Evolutionary conservation across 306 rosid genomes (phyloP), one percentile per base, ranked within the genome.

Genomic region (Begonia loranthoides): DNA sequence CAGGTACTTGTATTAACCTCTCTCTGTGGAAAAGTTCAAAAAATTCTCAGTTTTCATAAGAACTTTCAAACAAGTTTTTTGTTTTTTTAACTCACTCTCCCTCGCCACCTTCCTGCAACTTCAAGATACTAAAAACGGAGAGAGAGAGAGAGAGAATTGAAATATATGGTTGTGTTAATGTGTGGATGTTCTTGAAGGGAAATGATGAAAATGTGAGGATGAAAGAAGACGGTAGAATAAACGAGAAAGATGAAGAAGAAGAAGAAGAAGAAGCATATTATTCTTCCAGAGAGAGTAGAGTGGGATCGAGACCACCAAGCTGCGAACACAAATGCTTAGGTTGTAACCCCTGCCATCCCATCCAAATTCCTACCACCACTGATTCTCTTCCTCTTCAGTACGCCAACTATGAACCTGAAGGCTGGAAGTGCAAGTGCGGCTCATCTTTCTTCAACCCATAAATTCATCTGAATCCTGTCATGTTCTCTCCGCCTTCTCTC

Each of bases 371-470:
- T 24, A 16, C 60, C 1, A 39, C 63, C 51, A 43, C 56, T 13
- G 63, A 38, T 38, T 65, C 19, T 15, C 4, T 66, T 17, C 59
- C 52, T 14, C 38, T 66, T 59, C 73, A 62, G 22, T 53, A 53
- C 47, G 56, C 77, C 38, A 72, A 72, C 51, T 72, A 72, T n/a
- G 57, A 58, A 33, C 77, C 77, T 3, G 73, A 67, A 15, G 73
- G 73, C 6, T 72, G 77, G 73, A 72, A 51, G 58, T 72, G 77
- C 77, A 72, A 67, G 52, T 67, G 77, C 46, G 73, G 73, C 17
- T 17, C 61, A 50, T 54, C 63, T 60, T 54, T 67, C 45, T 72
- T 62, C 49, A 59, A 34, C 22, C 77, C 73, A 51, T 71, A 11
- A 66, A 1, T 41, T 19, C 3, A 51, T 62, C 40, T 45, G 17